Evolutionary conservation across 768 basidiomycete genomes (phyloP).

Genomic region (Mycena metata): DNA sequence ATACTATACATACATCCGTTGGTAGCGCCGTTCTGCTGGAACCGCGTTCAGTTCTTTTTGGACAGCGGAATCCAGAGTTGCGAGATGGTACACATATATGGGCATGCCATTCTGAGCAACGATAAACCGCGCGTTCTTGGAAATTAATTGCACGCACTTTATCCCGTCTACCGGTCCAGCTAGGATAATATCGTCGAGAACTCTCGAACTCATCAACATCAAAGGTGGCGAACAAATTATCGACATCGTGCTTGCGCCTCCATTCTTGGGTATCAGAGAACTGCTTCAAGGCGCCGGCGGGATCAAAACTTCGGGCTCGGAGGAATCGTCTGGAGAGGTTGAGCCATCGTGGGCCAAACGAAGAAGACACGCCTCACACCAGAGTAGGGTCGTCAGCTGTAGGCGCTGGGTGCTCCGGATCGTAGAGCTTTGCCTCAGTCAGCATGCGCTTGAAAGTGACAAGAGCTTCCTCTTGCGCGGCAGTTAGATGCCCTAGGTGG

Average conservation of each 20-base stretch:
- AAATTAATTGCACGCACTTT: conserved; percentile 60
- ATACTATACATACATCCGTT: conserved; percentile 75
- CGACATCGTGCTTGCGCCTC: conserved; percentile 73
- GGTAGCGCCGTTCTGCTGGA: conserved; percentile 67
- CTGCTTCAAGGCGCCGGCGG: conserved; percentile 74
- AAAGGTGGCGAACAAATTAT: conserved; percentile 73
- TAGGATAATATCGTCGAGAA: conserved; percentile 76
- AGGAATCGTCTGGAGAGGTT: conserved; percentile 77
- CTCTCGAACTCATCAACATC: conserved; percentile 70
- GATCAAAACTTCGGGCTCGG: conserved; percentile 80
- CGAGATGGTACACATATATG: conserved; percentile 81
- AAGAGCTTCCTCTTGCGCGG: conserved; percentile 63
- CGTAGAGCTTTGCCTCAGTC: conserved; percentile 65
- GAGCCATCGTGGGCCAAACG: conserved; percentile 1
- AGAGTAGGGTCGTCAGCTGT: conserved; percentile 78
- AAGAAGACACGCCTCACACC: conserved; percentile 62
- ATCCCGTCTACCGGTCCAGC: conserved; percentile 85
- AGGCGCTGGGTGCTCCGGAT: conserved; percentile 59
- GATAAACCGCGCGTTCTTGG: not conserved
- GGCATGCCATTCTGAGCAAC: conserved; percentile 71
- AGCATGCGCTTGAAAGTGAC: conserved; percentile 68
- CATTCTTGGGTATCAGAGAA: conserved; percentile 78
- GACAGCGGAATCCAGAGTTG: conserved; percentile 64
- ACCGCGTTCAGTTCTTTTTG: conserved; percentile 73
- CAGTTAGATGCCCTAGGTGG: conserved; percentile 67